Percentiles rank a stretch among this genome's conserved stretches.
phyloP scores from a whole-genome alignment of 352 stramenopile genomes.

The Phytophthora chlamydospora region DNA sequence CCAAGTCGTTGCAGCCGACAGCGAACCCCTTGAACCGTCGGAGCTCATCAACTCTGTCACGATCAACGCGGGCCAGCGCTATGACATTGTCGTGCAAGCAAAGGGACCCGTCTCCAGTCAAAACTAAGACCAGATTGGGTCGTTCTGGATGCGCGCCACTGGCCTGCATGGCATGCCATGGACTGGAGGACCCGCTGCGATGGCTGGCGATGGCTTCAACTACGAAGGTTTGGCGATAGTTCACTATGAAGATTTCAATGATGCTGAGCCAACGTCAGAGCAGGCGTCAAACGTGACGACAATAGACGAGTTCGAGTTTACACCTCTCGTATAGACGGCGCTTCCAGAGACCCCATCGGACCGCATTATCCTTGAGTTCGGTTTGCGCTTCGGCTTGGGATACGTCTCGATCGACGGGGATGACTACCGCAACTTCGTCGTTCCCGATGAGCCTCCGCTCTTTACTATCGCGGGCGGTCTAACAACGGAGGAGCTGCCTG shows the following conservation, averaged over 20 bases:
- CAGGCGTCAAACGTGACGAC: constrained; percentile 14
- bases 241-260: constrained; percentile 3
- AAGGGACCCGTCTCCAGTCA: constrained; percentile 8
- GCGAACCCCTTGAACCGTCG: constrained; percentile 35
- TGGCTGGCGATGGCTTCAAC: constrained; percentile 12
- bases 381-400: constrained; percentile 22
- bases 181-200: constrained; percentile 1
- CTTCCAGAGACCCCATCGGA: constrained; percentile 23
- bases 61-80: constrained; percentile 40
- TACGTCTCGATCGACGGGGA: constrained; percentile 35
- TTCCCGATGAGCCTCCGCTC: constrained; percentile 25
- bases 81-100: constrained; percentile 40
- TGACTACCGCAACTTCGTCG: constrained; percentile 26
- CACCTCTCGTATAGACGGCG: constrained; percentile 11
- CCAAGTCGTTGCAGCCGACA: constrained; percentile 40
- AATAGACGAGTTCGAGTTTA: constrained; percentile 30
- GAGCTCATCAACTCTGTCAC: constrained; percentile 33
- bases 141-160: constrained; percentile 26
- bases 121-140: background rate
- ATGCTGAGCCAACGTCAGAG: constrained; percentile 19
- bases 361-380: constrained; percentile 31
- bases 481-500: constrained; percentile 26
- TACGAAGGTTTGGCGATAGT: constrained; percentile 20
- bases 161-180: constrained; percentile 10
- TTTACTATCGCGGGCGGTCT: constrained; percentile 31